Evolutionary conservation across 441 rosid genomes (phyloP).

Genomic region (Populus hybrid): DNA sequence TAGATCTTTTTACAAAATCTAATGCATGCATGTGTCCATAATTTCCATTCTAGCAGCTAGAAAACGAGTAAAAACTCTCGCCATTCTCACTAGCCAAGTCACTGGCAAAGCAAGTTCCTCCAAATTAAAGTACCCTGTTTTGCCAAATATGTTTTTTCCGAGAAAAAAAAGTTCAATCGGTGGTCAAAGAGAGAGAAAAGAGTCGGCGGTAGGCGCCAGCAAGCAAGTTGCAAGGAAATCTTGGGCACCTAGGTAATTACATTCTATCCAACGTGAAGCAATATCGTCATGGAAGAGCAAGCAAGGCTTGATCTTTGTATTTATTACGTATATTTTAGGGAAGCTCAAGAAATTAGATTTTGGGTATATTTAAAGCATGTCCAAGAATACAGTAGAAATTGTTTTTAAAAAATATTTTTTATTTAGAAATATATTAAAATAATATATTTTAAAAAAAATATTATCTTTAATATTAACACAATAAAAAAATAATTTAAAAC

Average conservation of each 20-base stretch:
- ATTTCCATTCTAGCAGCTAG: no score
- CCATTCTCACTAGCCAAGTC: no score
- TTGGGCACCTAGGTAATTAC: not conserved
- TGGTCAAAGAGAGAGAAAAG: not conserved
- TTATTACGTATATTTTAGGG: not conserved
- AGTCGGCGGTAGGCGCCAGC: constrained; percentile 4
- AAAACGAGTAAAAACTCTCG: not conserved
- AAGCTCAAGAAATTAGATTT: not conserved
- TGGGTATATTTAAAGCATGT: not conserved
- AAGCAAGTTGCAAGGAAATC: not conserved
- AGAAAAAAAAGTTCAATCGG: not conserved
- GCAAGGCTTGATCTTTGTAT: not conserved
- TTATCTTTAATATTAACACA: no score
- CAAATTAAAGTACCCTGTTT: not conserved
- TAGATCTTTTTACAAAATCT: no score
- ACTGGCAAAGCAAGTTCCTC: not conserved
- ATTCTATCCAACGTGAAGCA: not conserved
- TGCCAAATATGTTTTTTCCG: not conserved
- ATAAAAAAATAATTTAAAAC: no score
- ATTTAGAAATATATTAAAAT: no score
- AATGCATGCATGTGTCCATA: no score
- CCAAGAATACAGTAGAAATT: no score
- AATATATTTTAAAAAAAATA: no score
- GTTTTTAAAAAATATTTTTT: no score
- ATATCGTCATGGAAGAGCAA: no score